Base-by-base conservation (phyloP, 768 basidiomycete genomes). In the Auricularia heimuer region DNA sequence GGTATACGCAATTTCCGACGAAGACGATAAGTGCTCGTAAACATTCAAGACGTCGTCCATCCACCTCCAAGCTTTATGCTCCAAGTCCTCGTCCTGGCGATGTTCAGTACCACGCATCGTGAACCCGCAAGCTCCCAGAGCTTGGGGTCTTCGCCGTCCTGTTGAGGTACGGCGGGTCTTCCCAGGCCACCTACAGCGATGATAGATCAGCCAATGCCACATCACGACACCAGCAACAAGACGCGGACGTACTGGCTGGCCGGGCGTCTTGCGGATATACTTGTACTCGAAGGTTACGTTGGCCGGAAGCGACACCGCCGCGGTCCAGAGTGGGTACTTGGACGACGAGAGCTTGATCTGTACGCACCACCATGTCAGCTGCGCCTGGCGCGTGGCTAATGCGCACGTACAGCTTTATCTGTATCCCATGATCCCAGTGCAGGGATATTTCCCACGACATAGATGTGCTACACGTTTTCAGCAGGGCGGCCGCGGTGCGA, bases 201-300 rank as follows among this genome's bases (percentile, higher is more conserved):
- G 29, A 29, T 29, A 29, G 29, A 29, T 29, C 29, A 29, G 29
- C 29, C 29, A 29, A 29, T 29, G 29, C 29, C 29, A 29, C 12
- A 7, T 42, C 39, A 14, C 39, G 8, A 14, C 39, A 42, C 12
- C 0, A 42, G 39, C 39, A 42, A 8, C 39, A 14, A 7, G 39
- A 8, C 39, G 39, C 8, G 39, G 39, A 42, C 39, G 39, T 7
- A 42, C 39, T 0, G 39, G 39, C 12, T 42, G 39, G 39, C 39
- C 39, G 8, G 39, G 39, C 7, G 47, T 51, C 70, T 83, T 85
- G 37, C 83, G 74, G 68, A 87, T 84, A 64, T 84, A 86, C 72
- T 86, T 87, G 73, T 82, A 87, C 67, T 82, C 66, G 71, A 87
- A 85, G 3, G 69, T 67, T 0, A 82, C 82, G 64, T 74, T 77